Evolutionary conservation across 2,329 filamentous ascomycete genomes (phyloP).

Genomic region (Scedosporium boydii): DNA sequence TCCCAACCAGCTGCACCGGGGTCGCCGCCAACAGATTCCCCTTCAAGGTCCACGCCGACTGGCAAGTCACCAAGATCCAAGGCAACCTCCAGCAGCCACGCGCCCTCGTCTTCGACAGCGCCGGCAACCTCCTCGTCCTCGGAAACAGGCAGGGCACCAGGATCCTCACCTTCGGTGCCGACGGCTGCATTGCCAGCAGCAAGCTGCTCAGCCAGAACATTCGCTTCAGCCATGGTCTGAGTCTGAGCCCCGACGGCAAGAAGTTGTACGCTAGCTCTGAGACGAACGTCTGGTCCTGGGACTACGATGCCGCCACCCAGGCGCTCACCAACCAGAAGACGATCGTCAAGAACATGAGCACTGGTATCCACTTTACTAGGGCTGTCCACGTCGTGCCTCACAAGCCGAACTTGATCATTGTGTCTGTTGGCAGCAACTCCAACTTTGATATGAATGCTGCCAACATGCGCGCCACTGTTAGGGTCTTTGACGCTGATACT

Average conservation of each 20-base stretch:
- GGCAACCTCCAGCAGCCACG: slow-evolving; percentile 4
- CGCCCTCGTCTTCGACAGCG: slow-evolving; percentile 21
- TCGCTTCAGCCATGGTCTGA: slow-evolving; percentile 29
- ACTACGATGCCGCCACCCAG: slow-evolving; percentile 40
- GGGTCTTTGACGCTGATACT: slow-evolving; percentile 29
- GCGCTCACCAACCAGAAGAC: slow-evolving; percentile 34
- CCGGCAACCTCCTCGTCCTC: slow-evolving; percentile 28
- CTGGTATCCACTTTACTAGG: slow-evolving; percentile 28
- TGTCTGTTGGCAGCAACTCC: slow-evolving; percentile 27
- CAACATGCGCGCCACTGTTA: slow-evolving; percentile 27
- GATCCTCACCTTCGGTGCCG: slow-evolving; percentile 27
- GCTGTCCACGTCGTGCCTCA: slow-evolving; percentile 24
- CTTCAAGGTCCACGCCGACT: background rate
- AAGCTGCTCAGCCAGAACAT: slow-evolving; percentile 23
- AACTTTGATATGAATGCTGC: slow-evolving; percentile 27
- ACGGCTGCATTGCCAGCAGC: slow-evolving; percentile 29
- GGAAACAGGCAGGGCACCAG: slow-evolving; percentile 26
- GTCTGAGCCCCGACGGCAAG: slow-evolving; percentile 27
- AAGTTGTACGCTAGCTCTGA: slow-evolving; percentile 28
- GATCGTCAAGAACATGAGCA: slow-evolving; percentile 26
- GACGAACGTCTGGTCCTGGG: slow-evolving; percentile 42
- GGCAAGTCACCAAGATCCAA: slow-evolving; percentile 5
- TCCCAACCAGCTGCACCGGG: slow-evolving; percentile 5
- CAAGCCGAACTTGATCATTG: slow-evolving; percentile 26
- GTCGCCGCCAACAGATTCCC: slow-evolving; percentile 3